Evolutionary conservation across 2,329 filamentous ascomycete genomes (phyloP).

Genomic region (Microsporum ferrugineum): DNA sequence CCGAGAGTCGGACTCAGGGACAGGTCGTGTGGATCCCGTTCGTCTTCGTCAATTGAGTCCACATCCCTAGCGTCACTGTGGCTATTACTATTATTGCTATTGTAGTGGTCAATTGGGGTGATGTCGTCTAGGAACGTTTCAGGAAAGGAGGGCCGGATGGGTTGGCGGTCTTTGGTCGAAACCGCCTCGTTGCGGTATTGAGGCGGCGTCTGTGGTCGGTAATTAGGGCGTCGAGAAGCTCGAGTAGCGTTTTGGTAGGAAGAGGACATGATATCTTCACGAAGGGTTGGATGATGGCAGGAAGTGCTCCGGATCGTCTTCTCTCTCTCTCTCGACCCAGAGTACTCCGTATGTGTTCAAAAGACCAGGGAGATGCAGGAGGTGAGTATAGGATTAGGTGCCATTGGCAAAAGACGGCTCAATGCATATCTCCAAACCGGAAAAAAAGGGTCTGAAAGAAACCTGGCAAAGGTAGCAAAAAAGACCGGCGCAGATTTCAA

Average conservation of each 20-base stretch:
- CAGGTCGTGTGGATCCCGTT: slow-evolving; percentile 24
- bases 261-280: background rate
- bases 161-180: slow-evolving; percentile 1
- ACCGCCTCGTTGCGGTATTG: slow-evolving; percentile 10
- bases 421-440: background rate
- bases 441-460: background rate
- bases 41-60: slow-evolving; percentile 25
- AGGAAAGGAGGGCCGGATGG: slow-evolving; percentile 24
- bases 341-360: background rate
- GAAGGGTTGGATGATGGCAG: background rate
- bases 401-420: background rate
- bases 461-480: background rate
- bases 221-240: slow-evolving; percentile 11
- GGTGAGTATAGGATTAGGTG: background rate
- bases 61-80: slow-evolving; percentile 12
- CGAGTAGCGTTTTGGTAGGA: background rate
- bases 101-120: slow-evolving; percentile 19
- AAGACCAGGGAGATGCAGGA: background rate
- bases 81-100: background rate
- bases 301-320: background rate
- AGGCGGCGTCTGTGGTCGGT: slow-evolving; percentile 25
- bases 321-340: background rate
- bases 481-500: background rate
- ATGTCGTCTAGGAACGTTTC: slow-evolving; percentile 32
- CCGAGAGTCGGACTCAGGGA: slow-evolving; percentile 44